Conservation (phyloP, 1,284 basidiomycete species). For the Ustilago trichophora region DNA sequence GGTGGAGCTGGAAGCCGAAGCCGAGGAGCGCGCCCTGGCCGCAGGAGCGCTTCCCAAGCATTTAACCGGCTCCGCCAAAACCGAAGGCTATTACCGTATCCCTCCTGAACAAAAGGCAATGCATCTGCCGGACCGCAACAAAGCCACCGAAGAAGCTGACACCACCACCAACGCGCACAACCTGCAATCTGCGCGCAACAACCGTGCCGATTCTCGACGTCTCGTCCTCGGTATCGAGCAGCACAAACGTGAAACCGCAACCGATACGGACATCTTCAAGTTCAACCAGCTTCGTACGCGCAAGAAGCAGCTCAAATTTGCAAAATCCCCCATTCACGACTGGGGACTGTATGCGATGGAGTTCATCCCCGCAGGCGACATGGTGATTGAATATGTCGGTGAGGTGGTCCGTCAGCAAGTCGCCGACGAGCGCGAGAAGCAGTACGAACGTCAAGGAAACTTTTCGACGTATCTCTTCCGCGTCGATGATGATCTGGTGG, state of each 20-base stretch:
- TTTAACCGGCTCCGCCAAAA: slow-evolving; percentile 82
- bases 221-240: slow-evolving; percentile 93
- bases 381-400: slow-evolving; percentile 99
- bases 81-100: slow-evolving; percentile 94
- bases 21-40: slow-evolving; percentile 58
- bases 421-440: slow-evolving; percentile 95
- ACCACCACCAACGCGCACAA: slow-evolving; percentile 62
- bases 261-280: slow-evolving; percentile 76
- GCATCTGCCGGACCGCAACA: slow-evolving; percentile 75
- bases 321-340: slow-evolving; percentile 94
- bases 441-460: slow-evolving; percentile 75
- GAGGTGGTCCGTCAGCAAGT: slow-evolving; percentile 95
- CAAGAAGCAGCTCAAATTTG: slow-evolving; percentile 97
- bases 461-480: slow-evolving; percentile 66
- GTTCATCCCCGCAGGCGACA: slow-evolving; percentile 89
- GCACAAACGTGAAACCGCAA: slow-evolving; percentile 75
- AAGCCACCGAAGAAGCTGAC: slow-evolving; percentile 68
- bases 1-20: slow-evolving; percentile 35
- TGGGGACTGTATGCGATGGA: slow-evolving; percentile 78
- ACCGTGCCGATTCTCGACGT: slow-evolving; percentile 91
- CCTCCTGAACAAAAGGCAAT: slow-evolving; percentile 88
- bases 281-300: slow-evolving; percentile 98
- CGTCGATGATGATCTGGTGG: slow-evolving; percentile 71
- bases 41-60: slow-evolving; percentile 68
- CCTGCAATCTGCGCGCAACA: slow-evolving; percentile 84